A percentile compares a stretch with the other conserved stretches of the same genome.
phyloP scores from a whole-genome alignment of 495 filamentous ascomycete genomes.

The Lasiosphaeria ovina region DNA sequence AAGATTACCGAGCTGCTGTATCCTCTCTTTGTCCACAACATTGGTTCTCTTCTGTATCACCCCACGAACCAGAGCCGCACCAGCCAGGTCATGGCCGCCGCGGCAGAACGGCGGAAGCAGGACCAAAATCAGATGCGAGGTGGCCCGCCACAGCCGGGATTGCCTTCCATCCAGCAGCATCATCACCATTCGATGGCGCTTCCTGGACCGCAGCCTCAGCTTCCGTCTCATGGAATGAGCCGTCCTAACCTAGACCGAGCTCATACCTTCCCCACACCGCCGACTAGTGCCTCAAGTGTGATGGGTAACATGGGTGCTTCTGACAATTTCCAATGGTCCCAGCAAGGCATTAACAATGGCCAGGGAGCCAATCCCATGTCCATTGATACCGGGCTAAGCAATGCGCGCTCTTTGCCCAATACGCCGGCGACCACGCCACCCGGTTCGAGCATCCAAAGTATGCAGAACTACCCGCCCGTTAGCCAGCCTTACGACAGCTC shows the following conservation, averaged over 20 bases:
- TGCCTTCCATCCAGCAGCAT: constrained; percentile 70
- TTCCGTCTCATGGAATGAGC: constrained; percentile 66
- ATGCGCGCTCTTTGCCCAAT: constrained; percentile 83
- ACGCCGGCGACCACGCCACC: constrained; percentile 92
- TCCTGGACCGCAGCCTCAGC: constrained; percentile 61
- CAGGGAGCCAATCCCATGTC: constrained; percentile 71
- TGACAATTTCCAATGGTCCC: constrained; percentile 71
- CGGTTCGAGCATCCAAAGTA: constrained; percentile 68
- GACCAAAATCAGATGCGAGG: constrained; percentile 55
- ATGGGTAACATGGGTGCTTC: constrained; percentile 74
- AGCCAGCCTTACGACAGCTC: constrained; percentile 73
- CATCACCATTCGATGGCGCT: constrained; percentile 80
- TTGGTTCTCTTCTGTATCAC: constrained; percentile 90
- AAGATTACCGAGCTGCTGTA: constrained; percentile 97
- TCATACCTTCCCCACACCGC: constrained; percentile 90
- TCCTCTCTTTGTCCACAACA: constrained; percentile 96
- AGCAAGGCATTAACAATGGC: constrained; percentile 62
- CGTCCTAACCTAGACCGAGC: constrained; percentile 77
- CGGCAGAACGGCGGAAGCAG: constrained; percentile 64
- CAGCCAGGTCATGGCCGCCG: constrained; percentile 83
- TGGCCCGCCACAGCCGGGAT: constrained; percentile 31
- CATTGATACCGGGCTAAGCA: constrained; percentile 80
- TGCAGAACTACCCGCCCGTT: constrained; percentile 70
- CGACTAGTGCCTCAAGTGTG: constrained; percentile 85
- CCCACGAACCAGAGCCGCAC: constrained; percentile 82